phyloP scores from a whole-genome alignment of 331 rosid species.

The Dryas integrifolia region DNA sequence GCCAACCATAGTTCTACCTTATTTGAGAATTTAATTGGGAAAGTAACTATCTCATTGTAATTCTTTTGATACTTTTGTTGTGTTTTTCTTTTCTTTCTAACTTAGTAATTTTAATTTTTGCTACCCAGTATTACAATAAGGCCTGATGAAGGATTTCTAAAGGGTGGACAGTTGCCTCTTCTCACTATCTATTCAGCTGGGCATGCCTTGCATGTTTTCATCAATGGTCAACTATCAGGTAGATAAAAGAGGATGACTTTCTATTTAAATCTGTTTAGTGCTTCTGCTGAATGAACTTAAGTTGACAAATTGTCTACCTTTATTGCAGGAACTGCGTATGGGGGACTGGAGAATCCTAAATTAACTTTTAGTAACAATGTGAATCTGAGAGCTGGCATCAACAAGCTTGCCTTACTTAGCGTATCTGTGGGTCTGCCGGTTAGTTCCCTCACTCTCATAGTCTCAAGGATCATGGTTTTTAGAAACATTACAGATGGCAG shows the following conservation, averaged over 20 bases:
- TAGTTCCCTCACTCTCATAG: constrained; percentile 36
- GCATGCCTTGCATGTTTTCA: constrained; percentile 80
- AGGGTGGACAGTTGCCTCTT: constrained; percentile 60
- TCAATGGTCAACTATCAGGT: constrained; percentile 87
- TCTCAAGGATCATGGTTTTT: constrained; percentile 5
- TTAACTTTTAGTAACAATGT: constrained; percentile 55
- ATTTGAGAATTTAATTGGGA: no score
- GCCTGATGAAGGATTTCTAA: constrained; percentile 63
- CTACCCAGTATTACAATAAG: constrained; percentile 62
- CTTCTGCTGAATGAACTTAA: constrained; percentile 15
- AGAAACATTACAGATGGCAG: neutral
- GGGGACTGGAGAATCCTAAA: constrained; percentile 54
- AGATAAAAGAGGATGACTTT: constrained; percentile 13
- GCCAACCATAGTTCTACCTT: neutral
- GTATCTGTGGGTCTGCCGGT: constrained; percentile 86
- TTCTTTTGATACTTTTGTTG: neutral
- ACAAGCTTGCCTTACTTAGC: constrained; percentile 85
- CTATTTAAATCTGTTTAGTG: neutral
- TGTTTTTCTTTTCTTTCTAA: constrained; percentile 10
- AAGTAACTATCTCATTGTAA: neutral
- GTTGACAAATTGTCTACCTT: constrained; percentile 21
- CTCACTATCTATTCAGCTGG: constrained; percentile 86
- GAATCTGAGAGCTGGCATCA: constrained; percentile 62
- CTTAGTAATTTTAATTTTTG: constrained; percentile 2
- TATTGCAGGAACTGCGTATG: constrained; percentile 68